Evolutionary conservation across 169 alveolate species (phyloP).

Genomic region (Cyclospora cayetanensis): DNA sequence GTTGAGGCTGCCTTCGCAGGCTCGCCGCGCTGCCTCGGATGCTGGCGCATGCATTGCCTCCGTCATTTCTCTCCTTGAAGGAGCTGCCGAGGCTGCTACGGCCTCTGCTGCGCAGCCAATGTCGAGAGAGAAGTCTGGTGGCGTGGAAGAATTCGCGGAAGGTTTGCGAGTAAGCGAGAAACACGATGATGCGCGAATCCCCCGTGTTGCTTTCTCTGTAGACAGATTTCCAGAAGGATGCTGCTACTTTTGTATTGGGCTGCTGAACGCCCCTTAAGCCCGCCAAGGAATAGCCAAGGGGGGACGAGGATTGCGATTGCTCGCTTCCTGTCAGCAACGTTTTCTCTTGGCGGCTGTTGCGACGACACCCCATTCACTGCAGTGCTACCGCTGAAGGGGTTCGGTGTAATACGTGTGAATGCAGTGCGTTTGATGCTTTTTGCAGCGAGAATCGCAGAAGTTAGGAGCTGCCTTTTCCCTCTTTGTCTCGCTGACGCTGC

Average conservation of each 20-base stretch:
- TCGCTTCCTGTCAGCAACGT: too few species aligned
- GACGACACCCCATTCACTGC: too few species aligned
- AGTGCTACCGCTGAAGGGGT: not conserved
- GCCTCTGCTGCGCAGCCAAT: not conserved
- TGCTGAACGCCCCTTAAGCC: too few species aligned
- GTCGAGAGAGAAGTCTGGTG: not conserved
- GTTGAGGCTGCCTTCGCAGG: not conserved
- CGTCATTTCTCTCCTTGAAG: not conserved
- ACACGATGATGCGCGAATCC: not conserved
- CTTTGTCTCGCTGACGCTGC: slow-evolving; percentile 12
- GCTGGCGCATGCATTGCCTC: slow-evolving; percentile 11
- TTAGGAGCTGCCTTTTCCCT: not conserved
- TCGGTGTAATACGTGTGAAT: not conserved
- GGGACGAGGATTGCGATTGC: too few species aligned
- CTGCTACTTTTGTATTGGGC: not conserved
- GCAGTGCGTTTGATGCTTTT: not conserved
- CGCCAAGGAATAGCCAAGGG: too few species aligned
- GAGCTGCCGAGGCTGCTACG: slow-evolving; percentile 10
- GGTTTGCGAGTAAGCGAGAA: not conserved
- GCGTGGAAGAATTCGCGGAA: not conserved
- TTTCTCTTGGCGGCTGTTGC: not conserved
- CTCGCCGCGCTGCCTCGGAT: slow-evolving; percentile 38
- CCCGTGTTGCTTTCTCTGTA: not conserved
- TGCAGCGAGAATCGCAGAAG: slow-evolving; percentile 8
- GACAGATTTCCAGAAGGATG: not conserved